phyloP scores from a whole-genome alignment of 139 green algal genomes.

The Dunaliella primolecta region DNA sequence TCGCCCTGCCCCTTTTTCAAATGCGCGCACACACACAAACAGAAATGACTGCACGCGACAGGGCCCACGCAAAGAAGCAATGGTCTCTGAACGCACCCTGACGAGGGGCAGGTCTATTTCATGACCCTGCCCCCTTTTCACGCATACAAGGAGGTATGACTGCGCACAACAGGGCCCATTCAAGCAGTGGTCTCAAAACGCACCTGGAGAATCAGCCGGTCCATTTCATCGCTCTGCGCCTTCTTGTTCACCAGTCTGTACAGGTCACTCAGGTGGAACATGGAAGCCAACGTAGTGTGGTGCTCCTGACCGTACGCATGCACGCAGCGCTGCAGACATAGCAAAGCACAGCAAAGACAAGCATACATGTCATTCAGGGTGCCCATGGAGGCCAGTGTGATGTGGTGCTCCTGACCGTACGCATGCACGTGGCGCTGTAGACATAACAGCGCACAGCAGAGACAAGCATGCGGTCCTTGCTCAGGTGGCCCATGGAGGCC shows the following conservation, averaged over 20 bases:
- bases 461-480: constrained; percentile 6
- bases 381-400: constrained; percentile 16
- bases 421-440: neutral
- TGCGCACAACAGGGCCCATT: too few relatives aligned
- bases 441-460: too few relatives aligned
- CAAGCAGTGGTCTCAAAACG: too few relatives aligned
- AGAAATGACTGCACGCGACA: too few relatives aligned
- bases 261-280: constrained; percentile 23
- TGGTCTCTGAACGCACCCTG: too few relatives aligned
- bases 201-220: constrained; percentile 15
- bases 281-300: constrained; percentile 10
- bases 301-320: constrained; percentile 15
- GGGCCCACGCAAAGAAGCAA: too few relatives aligned
- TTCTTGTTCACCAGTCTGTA: constrained; percentile 1
- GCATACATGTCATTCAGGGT: constrained; percentile 19
- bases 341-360: too few relatives aligned
- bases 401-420: constrained; percentile 16
- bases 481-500: constrained; percentile 16
- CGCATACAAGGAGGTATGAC: too few relatives aligned
- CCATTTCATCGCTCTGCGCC: constrained; percentile 13
- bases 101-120: too few relatives aligned
- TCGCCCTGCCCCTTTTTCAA: too few relatives aligned
- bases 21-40: too few relatives aligned
- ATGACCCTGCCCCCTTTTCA: too few relatives aligned
- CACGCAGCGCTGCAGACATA: neutral